Conservation (phyloP, 2,329 filamentous ascomycete genomes). For the Apiospora koreana region DNA sequence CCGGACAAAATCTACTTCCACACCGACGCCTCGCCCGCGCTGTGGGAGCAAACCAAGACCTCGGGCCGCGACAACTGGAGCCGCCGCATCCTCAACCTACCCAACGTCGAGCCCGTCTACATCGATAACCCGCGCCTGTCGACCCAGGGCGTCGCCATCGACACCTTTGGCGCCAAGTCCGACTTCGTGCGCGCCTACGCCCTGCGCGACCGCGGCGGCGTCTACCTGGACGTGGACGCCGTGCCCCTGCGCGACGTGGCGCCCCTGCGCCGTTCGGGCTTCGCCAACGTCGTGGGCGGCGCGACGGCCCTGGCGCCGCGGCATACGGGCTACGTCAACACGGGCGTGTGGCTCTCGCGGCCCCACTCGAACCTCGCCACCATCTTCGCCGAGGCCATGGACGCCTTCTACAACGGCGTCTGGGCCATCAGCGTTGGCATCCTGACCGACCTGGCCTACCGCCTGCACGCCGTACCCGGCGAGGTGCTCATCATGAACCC, state of each 20-base stretch:
- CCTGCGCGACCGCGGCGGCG: neutral
- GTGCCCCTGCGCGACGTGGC: neutral
- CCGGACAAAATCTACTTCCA: neutral
- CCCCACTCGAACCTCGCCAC: neutral
- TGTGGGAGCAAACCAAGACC: neutral
- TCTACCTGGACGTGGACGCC: conserved; percentile 9
- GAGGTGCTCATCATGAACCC: conserved; percentile 9
- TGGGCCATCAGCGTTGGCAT: conserved; percentile 20
- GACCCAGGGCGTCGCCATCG: neutral
- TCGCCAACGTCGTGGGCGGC: conserved; percentile 7
- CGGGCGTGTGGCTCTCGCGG: neutral
- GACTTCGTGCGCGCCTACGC: conserved; percentile 4
- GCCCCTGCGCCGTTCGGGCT: neutral
- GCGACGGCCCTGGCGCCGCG: neutral
- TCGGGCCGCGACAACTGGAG: neutral
- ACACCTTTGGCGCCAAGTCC: neutral
- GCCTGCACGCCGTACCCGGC: conserved; percentile 21
- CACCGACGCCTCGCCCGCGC: conserved; percentile 2
- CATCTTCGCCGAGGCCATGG: conserved; percentile 3
- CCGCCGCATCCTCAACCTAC: neutral
- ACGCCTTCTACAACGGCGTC: conserved; percentile 4
- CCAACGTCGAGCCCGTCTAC: neutral
- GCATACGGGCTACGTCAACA: conserved; percentile 7
- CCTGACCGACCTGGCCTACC: conserved; percentile 27
- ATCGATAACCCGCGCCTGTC: neutral